A percentile compares a stretch with the other conserved stretches of the same genome.
Evolutionary conservation across 768 basidiomycete genomes (phyloP).

Genomic region (Lentinula sp.): DNA sequence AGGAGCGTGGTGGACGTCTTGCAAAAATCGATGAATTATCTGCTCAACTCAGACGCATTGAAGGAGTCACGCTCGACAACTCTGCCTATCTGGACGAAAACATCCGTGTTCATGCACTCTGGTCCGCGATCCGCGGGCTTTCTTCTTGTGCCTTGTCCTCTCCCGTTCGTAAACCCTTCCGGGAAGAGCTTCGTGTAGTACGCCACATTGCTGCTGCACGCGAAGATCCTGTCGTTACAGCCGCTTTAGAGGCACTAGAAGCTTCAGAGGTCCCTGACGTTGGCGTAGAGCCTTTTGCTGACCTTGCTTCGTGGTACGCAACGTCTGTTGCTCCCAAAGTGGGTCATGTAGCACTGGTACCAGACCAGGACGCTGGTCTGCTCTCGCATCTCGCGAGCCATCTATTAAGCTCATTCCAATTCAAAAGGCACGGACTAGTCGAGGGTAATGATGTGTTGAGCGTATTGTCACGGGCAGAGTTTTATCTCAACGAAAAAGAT

Average conservation of each 20-base stretch:
- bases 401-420: conserved; percentile 66
- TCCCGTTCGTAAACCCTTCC: conserved; percentile 74
- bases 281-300: conserved; percentile 83
- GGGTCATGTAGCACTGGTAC: conserved; percentile 86
- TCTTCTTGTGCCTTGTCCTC: conserved; percentile 57
- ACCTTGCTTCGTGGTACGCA: conserved; percentile 89
- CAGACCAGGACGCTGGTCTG: conserved; percentile 84
- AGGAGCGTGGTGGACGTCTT: conserved; percentile 92
- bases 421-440: conserved; percentile 75
- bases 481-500: conserved; percentile 88
- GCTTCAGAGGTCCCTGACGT: conserved; percentile 68
- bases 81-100: conserved; percentile 89
- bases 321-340: conserved; percentile 79
- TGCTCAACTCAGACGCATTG: conserved; percentile 83
- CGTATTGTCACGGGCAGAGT: conserved; percentile 83
- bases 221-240: conserved; percentile 61
- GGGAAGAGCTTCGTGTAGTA: conserved; percentile 80
- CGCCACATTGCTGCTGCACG: conserved; percentile 66
- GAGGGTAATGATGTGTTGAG: conserved; percentile 82
- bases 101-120: conserved; percentile 84
- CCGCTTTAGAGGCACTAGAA: conserved; percentile 67
- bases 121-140: conserved; percentile 87
- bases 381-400: conserved; percentile 83
- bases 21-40: conserved; percentile 93
- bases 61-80: conserved; percentile 88